phyloP scores from a whole-genome alignment of 2,329 filamentous ascomycete species.

The Fusarium longipes region DNA sequence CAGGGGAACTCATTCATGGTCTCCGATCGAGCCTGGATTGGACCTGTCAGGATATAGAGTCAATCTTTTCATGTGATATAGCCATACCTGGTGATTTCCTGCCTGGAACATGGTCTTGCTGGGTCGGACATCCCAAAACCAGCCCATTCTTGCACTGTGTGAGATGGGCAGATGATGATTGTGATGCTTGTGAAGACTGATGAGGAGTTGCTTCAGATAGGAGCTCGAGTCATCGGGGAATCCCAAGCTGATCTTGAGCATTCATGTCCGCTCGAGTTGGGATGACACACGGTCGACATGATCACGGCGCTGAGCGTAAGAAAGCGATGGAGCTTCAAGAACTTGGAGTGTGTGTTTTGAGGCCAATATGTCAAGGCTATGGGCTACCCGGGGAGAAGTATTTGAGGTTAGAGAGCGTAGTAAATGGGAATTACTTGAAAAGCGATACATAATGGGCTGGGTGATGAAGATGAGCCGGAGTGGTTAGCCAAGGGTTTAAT shows the following conservation, averaged over 20 bases:
- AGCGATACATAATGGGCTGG: background rate
- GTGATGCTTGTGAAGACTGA: conserved; percentile 49
- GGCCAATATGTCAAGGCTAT: conserved; percentile 6
- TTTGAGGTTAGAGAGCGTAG: background rate
- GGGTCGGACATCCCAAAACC: conserved; percentile 59
- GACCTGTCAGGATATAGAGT: background rate
- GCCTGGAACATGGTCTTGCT: conserved; percentile 46
- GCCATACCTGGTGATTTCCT: conserved; percentile 51
- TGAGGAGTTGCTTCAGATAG: conserved; percentile 51
- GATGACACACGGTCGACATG: conserved; percentile 35
- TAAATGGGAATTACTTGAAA: background rate
- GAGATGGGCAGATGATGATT: conserved; percentile 54
- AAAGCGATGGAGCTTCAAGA: conserved; percentile 27
- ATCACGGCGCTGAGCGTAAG: conserved; percentile 16
- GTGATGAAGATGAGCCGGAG: background rate
- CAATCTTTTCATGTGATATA: conserved; percentile 1
- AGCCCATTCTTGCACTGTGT: conserved; percentile 55
- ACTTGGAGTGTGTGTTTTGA: conserved; percentile 9
- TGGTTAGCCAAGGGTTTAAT: background rate
- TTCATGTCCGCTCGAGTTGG: conserved; percentile 42
- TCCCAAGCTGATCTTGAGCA: conserved; percentile 51
- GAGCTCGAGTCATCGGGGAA: conserved; percentile 50
- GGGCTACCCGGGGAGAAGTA: background rate
- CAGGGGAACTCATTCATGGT: conserved; percentile 57
- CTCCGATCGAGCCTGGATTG: conserved; percentile 38